These are phyloP conservation scores for Noccaea bulbosa DNA, from an alignment of 345 rosid species.

Conservation along the genomic window DNA sequence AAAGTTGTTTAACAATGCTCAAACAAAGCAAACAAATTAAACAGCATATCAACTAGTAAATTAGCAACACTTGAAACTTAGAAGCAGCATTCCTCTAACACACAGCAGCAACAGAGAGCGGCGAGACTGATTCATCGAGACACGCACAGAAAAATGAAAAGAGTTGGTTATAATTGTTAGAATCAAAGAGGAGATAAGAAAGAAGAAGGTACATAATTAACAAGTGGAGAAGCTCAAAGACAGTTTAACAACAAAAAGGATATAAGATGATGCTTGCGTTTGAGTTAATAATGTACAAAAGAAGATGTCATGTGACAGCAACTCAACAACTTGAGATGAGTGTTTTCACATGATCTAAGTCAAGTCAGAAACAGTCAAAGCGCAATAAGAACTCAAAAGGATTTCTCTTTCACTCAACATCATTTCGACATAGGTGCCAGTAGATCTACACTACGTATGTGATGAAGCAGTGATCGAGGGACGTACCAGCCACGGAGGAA, in stretches of 20 bases:
- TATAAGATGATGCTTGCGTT: neutral
- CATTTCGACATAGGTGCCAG: no score
- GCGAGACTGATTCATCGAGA: conserved; percentile 41
- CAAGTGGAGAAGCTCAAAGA: neutral
- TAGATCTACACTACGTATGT: neutral
- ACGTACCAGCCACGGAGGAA: conserved; percentile 69
- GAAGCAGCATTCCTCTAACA: conserved; percentile 50
- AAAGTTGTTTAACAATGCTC: neutral
- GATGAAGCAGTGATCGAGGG: neutral
- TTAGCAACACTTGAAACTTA: conserved; percentile 7
- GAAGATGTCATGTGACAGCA: conserved; percentile 10
- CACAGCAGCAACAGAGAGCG: conserved; percentile 49
- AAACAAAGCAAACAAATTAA: neutral
- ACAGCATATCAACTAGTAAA: no score
- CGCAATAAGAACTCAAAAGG: no score
- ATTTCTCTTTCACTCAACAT: no score
- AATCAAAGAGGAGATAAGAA: neutral
- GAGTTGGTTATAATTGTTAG: neutral
- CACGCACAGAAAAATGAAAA: neutral
- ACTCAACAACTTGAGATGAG: neutral
- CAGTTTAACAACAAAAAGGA: conserved; percentile 1
- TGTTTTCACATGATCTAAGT: neutral
- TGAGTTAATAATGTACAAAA: neutral
- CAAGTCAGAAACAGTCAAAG: no score
- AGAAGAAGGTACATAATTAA: no score